These are phyloP conservation scores for Kuraishia ogatae DNA, from an alignment of 805 yeast species.

Conservation along the genomic window DNA sequence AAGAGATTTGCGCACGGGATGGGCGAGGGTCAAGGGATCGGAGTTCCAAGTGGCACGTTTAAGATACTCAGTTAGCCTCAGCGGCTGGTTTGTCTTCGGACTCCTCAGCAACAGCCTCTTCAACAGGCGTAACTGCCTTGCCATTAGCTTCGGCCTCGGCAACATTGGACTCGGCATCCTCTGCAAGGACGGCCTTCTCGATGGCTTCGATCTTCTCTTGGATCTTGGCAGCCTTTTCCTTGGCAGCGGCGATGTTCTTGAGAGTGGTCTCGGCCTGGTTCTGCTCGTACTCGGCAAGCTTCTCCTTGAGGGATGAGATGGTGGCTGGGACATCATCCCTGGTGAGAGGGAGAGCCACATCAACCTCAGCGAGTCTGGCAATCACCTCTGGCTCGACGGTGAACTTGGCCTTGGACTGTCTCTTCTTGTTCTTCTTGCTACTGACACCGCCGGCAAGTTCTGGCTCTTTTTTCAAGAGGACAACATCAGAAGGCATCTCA, in stretches of 20 bases:
- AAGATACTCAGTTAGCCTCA: conserved; percentile 2
- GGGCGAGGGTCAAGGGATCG: background rate
- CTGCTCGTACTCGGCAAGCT: conserved; percentile 56
- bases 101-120: conserved; percentile 2
- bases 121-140: conserved; percentile 5
- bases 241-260: conserved; percentile 65
- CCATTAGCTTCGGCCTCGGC: conserved; percentile 16
- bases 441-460: conserved; percentile 44
- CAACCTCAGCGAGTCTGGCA: conserved; percentile 66
- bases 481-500: conserved; percentile 57
- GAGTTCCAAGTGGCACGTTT: background rate
- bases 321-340: conserved; percentile 62
- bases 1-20: background rate
- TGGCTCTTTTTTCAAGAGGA: conserved; percentile 52
- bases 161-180: conserved; percentile 9
- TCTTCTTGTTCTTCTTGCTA: conserved; percentile 41
- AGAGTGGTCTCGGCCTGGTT: conserved; percentile 79
- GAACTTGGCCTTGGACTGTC: conserved; percentile 42
- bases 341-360: conserved; percentile 70
- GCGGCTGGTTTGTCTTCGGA: conserved; percentile 5
- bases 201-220: conserved; percentile 28
- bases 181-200: background rate
- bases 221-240: conserved; percentile 65
- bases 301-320: conserved; percentile 58
- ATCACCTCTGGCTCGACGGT: conserved; percentile 76